phyloP scores from a whole-genome alignment of 257 asterid species.

The Penstemon davidsonii region DNA sequence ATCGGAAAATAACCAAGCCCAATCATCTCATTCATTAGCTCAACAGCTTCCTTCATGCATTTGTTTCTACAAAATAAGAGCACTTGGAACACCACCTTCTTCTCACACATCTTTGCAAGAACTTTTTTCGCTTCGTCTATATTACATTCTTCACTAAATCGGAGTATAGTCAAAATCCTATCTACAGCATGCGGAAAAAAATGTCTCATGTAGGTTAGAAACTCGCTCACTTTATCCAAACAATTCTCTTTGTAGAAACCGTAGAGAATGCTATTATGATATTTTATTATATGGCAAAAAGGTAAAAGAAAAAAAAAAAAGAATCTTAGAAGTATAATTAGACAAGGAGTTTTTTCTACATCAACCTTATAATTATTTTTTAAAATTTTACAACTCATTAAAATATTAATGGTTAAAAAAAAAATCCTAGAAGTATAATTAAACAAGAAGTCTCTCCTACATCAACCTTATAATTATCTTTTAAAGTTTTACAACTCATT shows the following conservation, averaged over 20 bases:
- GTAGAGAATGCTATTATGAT: slow-evolving; percentile 66
- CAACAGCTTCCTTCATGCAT: slow-evolving; percentile 57
- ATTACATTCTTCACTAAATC: slow-evolving; percentile 39
- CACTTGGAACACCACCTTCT: slow-evolving; percentile 62
- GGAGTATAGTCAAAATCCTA: slow-evolving; percentile 44
- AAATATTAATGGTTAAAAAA: too few species aligned
- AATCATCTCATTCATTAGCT: slow-evolving; percentile 62
- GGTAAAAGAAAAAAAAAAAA: too few species aligned
- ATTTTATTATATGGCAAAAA: too few species aligned
- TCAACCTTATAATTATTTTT: too few species aligned
- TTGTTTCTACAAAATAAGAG: slow-evolving; percentile 49
- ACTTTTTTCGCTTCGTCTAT: slow-evolving; percentile 46
- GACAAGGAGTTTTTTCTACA: too few species aligned
- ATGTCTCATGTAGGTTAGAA: slow-evolving; percentile 50
- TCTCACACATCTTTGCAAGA: slow-evolving; percentile 48
- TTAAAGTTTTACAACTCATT: too few species aligned
- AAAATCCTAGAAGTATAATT: too few species aligned
- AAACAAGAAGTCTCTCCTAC: too few species aligned
- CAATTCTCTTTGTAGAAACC: slow-evolving; percentile 62
- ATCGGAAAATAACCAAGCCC: slow-evolving; percentile 48
- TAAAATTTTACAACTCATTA: too few species aligned
- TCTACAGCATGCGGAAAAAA: slow-evolving; percentile 65
- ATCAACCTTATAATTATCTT: too few species aligned
- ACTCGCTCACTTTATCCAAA: slow-evolving; percentile 50
- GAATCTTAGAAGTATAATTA: too few species aligned